Conservation (phyloP, 2,329 filamentous ascomycete species). For the Sporothrix schenckii region DNA sequence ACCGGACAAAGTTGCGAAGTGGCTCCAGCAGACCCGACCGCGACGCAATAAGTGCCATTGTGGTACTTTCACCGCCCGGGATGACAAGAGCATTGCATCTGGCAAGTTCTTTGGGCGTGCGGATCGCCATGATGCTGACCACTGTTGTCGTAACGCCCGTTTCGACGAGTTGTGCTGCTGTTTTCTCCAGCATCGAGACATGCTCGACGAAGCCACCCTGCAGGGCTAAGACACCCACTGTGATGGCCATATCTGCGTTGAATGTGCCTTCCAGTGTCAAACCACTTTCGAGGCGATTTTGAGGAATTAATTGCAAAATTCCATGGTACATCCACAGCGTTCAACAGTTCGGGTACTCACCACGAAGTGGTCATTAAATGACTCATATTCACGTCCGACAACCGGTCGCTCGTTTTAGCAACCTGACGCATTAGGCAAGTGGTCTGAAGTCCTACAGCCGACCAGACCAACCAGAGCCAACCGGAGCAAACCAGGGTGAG, state of each 20-base stretch:
- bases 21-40: slow-evolving; percentile 81
- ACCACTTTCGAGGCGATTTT: too few relatives aligned
- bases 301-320: too few relatives aligned
- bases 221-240: slow-evolving; percentile 69
- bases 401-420: background rate
- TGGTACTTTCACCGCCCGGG: slow-evolving; percentile 92
- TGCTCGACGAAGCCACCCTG: slow-evolving; percentile 95
- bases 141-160: slow-evolving; percentile 25
- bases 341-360: too few relatives aligned
- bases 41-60: slow-evolving; percentile 84
- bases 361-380: background rate
- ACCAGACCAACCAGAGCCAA: slow-evolving; percentile 2
- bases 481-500: too few relatives aligned
- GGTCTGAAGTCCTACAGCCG: background rate
- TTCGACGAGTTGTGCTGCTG: slow-evolving; percentile 49
- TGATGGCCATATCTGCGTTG: slow-evolving; percentile 44
- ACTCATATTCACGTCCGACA: slow-evolving; percentile 8
- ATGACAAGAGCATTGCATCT: slow-evolving; percentile 82
- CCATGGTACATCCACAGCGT: too few relatives aligned
- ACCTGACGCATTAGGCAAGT: slow-evolving; percentile 19
- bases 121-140: slow-evolving; percentile 62
- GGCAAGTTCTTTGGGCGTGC: slow-evolving; percentile 70
- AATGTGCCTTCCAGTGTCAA: background rate
- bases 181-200: slow-evolving; percentile 71
- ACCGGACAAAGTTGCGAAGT: slow-evolving; percentile 89